Evolutionary conservation across 108 stramenopile species (phyloP), one percentile per base, ranked within the genome.

Genomic region (Cyclostephanos tholiformis): DNA sequence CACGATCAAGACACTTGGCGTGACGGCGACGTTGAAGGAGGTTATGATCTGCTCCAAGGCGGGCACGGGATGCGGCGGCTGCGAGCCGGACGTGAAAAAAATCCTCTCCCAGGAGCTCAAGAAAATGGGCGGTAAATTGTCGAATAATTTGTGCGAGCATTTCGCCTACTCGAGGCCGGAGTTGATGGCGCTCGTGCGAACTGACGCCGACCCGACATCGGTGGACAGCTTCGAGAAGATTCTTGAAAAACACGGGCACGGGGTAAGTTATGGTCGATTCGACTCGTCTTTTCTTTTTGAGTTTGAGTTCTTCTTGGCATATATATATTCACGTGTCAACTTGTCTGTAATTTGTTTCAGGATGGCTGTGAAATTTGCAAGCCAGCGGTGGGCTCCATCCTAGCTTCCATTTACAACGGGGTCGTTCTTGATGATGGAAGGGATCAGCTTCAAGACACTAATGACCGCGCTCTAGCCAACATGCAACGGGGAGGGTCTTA

Each of bases 401-500:
- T 97, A 38, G 92, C 96, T 3, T 95, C 93, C 4, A 74, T 92
- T 22, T 68, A 83, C 80, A 97, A 97, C 79, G 93, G 88, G 10
- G 52, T 94, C 64, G 82, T 93, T 58, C 65, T 97, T 46, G 88
- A 86, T 64, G 81, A 85, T n/a, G 88, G 86, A 32, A 83, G 88
- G 20, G 88, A 86, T 49, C 85, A 86, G 23, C 85, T 95, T 8
- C 95, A 93, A 84, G 96, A 97, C 67, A 97, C 96, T 48, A 97
- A 97, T 63, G 96, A 97, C 73, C 89, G 96, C 39, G 76, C 93
- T 55, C 71, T 97, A 36, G 96, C 90, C 53, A 97, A 97, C 76
- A 97, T 97, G 92, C 96, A 97, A 78, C 84, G 96, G 62, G 95
- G 96, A 48, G 96, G 96, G 52, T 91, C 96, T 10, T 97, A 97